A percentile compares a stretch with the other conserved stretches of the same genome.
Evolutionary conservation across 2,329 filamentous ascomycete species (phyloP).

Genomic region (Pseudogymnoascus pannorum): DNA sequence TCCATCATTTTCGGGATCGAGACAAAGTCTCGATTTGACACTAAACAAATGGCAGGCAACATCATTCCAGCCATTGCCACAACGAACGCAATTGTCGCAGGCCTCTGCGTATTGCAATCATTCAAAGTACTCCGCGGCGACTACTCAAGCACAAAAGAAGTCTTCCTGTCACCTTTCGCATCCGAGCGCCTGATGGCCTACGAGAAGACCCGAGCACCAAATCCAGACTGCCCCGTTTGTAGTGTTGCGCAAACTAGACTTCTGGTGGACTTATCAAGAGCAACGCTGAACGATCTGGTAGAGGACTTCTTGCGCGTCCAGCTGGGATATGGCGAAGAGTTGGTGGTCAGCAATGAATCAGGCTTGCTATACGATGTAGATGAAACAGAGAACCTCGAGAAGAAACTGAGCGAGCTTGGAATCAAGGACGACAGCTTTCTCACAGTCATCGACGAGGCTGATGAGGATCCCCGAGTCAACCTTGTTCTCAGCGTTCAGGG

Average conservation of each 20-base stretch:
- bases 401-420: constrained; percentile 72
- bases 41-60: constrained; percentile 98
- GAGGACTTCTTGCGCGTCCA: constrained; percentile 62
- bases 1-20: constrained; percentile 87
- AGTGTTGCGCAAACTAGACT: constrained; percentile 62
- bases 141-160: constrained; percentile 65
- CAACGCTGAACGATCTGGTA: constrained; percentile 74
- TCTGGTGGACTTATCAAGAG: constrained; percentile 59
- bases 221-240: constrained; percentile 78
- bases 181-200: constrained; percentile 51
- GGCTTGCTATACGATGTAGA: constrained; percentile 86
- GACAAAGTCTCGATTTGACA: constrained; percentile 83
- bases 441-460: constrained; percentile 76
- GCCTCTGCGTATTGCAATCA: constrained; percentile 83
- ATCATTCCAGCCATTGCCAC: constrained; percentile 98
- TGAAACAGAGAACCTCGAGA: constrained; percentile 75
- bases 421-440: constrained; percentile 69
- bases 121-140: constrained; percentile 81
- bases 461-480: constrained; percentile 68
- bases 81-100: constrained; percentile 92
- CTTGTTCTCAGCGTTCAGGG: constrained; percentile 65
- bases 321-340: constrained; percentile 72
- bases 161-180: constrained; percentile 70
- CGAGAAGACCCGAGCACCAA: constrained; percentile 55
- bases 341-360: constrained; percentile 67